Conservation (phyloP, 306 rosid species). For the Citrullus amarus region DNA sequence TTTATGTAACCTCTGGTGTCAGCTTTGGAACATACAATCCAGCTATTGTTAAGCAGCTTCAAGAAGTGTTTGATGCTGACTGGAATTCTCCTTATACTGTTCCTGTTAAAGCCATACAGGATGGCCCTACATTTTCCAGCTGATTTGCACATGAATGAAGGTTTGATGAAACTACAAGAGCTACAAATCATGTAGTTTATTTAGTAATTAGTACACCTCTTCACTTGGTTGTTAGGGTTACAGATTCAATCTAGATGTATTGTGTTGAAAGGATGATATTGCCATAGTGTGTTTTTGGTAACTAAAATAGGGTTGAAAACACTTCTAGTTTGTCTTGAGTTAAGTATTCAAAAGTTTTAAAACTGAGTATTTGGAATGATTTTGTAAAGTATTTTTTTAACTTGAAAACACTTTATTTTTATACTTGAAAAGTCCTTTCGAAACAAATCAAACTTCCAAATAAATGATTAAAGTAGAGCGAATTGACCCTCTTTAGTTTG, state of each 20-base stretch:
- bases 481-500: not conserved
- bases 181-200: not conserved
- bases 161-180: not conserved
- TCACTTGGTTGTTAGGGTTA: not conserved
- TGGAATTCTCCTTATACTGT: slow-evolving; percentile 83
- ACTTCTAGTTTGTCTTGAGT: not conserved
- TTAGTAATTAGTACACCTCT: not conserved
- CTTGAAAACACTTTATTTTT: too few relatives aligned
- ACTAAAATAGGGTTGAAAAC: not conserved
- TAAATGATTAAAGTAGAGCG: not conserved
- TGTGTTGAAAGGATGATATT: not conserved
- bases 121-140: slow-evolving; percentile 22
- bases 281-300: not conserved
- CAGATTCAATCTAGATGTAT: not conserved
- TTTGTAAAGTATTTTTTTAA: too few relatives aligned
- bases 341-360: not conserved
- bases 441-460: too few relatives aligned
- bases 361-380: not conserved
- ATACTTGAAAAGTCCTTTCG: too few relatives aligned
- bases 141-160: slow-evolving; percentile 5
- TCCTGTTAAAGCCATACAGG: slow-evolving; percentile 34
- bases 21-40: slow-evolving; percentile 79
- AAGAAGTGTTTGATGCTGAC: slow-evolving; percentile 66
- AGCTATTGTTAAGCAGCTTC: slow-evolving; percentile 58
- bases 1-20: slow-evolving; percentile 70